Base-by-base conservation (phyloP, 1,284 basidiomycete genomes). In the Tilletiaria anomala region DNA sequence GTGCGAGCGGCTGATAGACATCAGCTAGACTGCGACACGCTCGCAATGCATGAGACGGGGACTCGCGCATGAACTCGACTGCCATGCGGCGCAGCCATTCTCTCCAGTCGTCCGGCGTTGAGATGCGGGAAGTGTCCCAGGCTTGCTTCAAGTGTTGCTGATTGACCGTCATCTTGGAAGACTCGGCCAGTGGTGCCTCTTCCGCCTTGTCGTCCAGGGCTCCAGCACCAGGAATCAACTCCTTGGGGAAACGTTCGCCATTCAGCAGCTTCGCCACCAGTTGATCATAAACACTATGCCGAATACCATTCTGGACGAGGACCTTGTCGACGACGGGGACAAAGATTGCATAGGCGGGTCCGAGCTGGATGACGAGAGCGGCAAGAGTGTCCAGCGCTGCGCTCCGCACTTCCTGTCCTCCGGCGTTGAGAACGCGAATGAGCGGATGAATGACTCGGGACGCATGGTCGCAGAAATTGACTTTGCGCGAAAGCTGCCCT, bases 381-480 rank as follows among this genome's bases (percentile, higher is more conserved):
- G 87, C 89, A 2, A 99, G 72, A 1, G 89, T 86, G 55, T 96
- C 89, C 80, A 97, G 82, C 6, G 89, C 84, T 0, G 84, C 78
- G 66, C 76, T 76, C 22, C 85, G 76, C 35, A 97, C 72, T 47
- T 97, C 91, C 14, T 32, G 40, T 42, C 83, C 83, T 50, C 76
- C 80, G 4, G 76, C 72, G n/a, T 80, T 78, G 40, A 99, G 72
- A 3, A 94, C 83, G 35, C 93, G 78, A 31, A 89, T 82, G 12
- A 99, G 74, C 2, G 93, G 91, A 61, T 96, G 93, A 18, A 99
- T 85, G 58, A 97, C 94, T 35, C 91, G 78, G 15, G 88, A 93
- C 6, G 91, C 88, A 59, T 97, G 89, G 62, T 97, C 93, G n/a
- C 85, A 89, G 65, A 99, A 94, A 70, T 97, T 96, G 58, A 97